Percentiles rank a stretch among this genome's conserved stretches.
phyloP scores from a whole-genome alignment of 805 yeast species.

The Yamadazyma phyllophila region DNA sequence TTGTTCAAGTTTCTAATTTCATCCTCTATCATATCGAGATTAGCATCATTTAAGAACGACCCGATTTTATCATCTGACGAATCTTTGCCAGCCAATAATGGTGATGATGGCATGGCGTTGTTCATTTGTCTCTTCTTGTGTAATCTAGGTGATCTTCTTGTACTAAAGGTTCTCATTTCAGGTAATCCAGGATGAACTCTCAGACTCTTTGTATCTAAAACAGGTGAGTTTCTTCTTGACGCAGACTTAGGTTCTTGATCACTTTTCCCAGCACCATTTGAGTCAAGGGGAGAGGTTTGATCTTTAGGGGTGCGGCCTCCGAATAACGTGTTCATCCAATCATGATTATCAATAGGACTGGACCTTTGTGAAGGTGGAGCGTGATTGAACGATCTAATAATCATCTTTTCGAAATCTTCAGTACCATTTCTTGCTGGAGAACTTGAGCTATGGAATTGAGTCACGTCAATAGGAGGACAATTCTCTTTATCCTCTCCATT shows the following conservation, averaged over 20 bases:
- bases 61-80: constrained; percentile 13
- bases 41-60: constrained; percentile 16
- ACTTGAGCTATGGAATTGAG: constrained; percentile 14
- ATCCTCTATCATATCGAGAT: constrained; percentile 19
- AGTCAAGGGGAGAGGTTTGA: constrained; percentile 14
- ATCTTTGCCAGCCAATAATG: constrained; percentile 24
- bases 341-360: constrained; percentile 34
- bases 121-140: constrained; percentile 17
- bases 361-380: constrained; percentile 24
- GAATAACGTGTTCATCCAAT: constrained; percentile 45
- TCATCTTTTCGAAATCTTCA: constrained; percentile 25
- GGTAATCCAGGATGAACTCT: constrained; percentile 26
- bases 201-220: constrained; percentile 4
- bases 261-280: background rate
- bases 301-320: constrained; percentile 44
- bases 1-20: constrained; percentile 18
- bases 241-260: background rate
- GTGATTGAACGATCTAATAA: constrained; percentile 26
- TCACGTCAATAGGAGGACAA: constrained; percentile 20
- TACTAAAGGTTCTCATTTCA: constrained; percentile 29
- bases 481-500: constrained; percentile 30
- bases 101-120: constrained; percentile 30
- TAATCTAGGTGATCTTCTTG: constrained; percentile 24
- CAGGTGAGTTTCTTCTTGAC: background rate
- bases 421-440: constrained; percentile 16